Evolutionary conservation across 2,329 filamentous ascomycete species (phyloP).

Genomic region (Hypoxylon sp.): DNA sequence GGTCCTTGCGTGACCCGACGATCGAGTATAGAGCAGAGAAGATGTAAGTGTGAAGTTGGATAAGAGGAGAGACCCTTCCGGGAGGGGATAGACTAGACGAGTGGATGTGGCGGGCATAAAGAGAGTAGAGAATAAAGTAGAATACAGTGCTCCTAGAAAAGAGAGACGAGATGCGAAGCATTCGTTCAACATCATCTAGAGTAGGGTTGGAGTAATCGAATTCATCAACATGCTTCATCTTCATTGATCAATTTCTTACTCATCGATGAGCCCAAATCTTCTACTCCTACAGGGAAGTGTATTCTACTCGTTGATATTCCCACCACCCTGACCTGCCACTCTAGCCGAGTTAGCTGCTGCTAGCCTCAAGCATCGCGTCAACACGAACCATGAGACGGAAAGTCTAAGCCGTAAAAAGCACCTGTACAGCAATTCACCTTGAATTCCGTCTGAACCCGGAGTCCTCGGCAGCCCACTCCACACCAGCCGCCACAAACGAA

Average conservation of each 20-base stretch:
- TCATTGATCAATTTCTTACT: background rate
- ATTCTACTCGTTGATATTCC: background rate
- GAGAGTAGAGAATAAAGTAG: background rate
- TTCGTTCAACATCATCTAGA: background rate
- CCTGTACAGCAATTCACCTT: background rate
- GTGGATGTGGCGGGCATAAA: background rate
- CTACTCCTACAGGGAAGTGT: background rate
- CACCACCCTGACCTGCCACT: background rate
- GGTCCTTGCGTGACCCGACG: conserved; percentile 74
- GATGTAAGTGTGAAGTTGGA: conserved; percentile 53
- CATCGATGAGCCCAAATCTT: background rate
- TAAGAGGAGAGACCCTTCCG: conserved; percentile 1
- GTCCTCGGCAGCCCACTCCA: background rate
- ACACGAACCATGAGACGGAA: background rate
- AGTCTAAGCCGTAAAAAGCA: background rate
- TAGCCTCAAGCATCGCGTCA: background rate
- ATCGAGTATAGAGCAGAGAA: conserved; percentile 71
- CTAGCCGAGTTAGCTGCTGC: background rate
- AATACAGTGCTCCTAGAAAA: background rate
- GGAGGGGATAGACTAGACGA: background rate
- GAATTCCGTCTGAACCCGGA: background rate
- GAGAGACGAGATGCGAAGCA: background rate
- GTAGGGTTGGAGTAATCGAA: background rate
- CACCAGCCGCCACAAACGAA: background rate
- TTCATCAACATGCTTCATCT: background rate